Conservation (phyloP, 352 stramenopile genomes). For the Halophytophthora polymorphica region DNA sequence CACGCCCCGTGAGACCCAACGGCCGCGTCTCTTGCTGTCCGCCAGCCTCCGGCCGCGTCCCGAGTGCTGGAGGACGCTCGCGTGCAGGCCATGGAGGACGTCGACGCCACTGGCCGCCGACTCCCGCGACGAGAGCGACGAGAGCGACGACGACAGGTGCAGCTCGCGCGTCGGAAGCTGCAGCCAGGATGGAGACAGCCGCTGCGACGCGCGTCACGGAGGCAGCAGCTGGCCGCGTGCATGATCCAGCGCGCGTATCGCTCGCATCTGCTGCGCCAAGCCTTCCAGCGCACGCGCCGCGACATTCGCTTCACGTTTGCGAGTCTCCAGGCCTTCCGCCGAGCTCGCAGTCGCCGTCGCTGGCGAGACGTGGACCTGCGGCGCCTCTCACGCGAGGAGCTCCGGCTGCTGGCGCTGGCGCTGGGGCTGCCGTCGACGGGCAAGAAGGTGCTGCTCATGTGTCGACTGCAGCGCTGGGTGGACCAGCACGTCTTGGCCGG, state of each 20-base stretch:
- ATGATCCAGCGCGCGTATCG: constrained; percentile 78
- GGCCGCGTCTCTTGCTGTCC: constrained; percentile 30
- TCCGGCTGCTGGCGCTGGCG: constrained; percentile 56
- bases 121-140: constrained; percentile 14
- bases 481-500: constrained; percentile 59
- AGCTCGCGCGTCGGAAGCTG: constrained; percentile 44
- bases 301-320: constrained; percentile 46
- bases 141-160: constrained; percentile 30
- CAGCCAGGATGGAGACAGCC: constrained; percentile 47
- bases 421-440: constrained; percentile 70
- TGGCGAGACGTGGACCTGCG: constrained; percentile 63
- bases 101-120: constrained; percentile 14
- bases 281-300: constrained; percentile 45
- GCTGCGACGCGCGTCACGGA: constrained; percentile 30
- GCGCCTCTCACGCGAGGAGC: constrained; percentile 53
- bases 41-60: background rate
- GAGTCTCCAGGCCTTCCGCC: constrained; percentile 48
- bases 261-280: constrained; percentile 51
- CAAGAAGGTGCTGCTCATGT: constrained; percentile 76
- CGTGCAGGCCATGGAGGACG: constrained; percentile 3
- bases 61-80: background rate
- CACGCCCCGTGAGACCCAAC: no score
- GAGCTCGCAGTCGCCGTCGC: constrained; percentile 42
- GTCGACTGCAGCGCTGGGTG: constrained; percentile 71
- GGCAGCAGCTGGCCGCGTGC: constrained; percentile 41